phyloP scores from a whole-genome alignment of 1,139 yeast genomes.

The Diutina mesorugosa region DNA sequence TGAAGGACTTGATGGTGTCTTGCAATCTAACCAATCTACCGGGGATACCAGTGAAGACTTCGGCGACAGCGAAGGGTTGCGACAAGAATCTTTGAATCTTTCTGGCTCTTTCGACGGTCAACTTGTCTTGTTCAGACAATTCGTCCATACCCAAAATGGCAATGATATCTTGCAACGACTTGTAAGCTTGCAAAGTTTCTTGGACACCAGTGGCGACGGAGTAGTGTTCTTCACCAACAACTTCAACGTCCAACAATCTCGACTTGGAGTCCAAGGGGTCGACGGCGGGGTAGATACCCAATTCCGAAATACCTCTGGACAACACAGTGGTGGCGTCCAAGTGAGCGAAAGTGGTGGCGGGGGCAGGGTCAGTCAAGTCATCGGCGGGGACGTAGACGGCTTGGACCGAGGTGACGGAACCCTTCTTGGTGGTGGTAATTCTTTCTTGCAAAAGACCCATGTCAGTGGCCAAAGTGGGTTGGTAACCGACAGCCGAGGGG shows the following conservation, averaged over 20 bases:
- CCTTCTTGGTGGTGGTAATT: constrained; percentile 98
- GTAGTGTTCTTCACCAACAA: constrained; percentile 98
- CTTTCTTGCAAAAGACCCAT: constrained; percentile 99
- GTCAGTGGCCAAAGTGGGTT: constrained; percentile 99
- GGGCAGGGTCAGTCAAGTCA: constrained; percentile 99
- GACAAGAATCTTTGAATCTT: constrained; percentile 99
- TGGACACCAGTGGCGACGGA: constrained; percentile 89
- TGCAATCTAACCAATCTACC: constrained; percentile 95
- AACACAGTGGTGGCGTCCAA: constrained; percentile 99
- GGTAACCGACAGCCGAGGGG: constrained; percentile 99
- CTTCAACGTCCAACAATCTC: constrained; percentile 93
- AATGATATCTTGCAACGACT: constrained; percentile 98
- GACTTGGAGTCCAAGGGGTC: constrained; percentile 99
- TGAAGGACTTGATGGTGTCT: constrained; percentile 91
- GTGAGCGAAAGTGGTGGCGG: constrained; percentile 99
- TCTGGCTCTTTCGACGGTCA: constrained; percentile 99
- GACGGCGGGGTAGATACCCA: constrained; percentile 99
- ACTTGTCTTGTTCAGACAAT: constrained; percentile 95
- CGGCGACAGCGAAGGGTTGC: constrained; percentile 99
- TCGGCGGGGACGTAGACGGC: constrained; percentile 99
- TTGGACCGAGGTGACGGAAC: constrained; percentile 99
- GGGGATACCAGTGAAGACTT: constrained; percentile 98
- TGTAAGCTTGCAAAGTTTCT: constrained; percentile 98
- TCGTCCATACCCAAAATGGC: constrained; percentile 99
- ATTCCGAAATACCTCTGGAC: constrained; percentile 98